These are phyloP conservation scores for Lactifluus echinatus DNA, from an alignment of 768 basidiomycete genomes.

Conservation along the genomic window DNA sequence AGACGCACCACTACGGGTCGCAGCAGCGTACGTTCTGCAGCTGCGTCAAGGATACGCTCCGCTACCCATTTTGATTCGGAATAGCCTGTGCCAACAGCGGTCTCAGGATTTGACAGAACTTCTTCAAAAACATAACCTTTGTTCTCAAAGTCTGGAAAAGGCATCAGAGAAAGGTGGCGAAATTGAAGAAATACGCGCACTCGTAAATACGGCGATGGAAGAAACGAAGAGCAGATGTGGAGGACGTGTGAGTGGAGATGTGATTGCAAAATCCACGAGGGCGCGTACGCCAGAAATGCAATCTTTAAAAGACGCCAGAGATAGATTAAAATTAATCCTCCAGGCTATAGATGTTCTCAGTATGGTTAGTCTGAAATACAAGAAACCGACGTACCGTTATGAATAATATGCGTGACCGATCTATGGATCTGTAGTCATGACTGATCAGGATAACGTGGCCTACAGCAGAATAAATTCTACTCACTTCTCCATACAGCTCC, in stretches of 20 bases:
- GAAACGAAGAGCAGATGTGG: constrained; percentile 23
- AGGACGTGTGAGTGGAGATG: constrained; percentile 10
- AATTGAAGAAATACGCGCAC: neutral
- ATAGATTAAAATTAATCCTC: constrained; percentile 23
- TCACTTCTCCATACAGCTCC: constrained; percentile 16
- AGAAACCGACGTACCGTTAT: constrained; percentile 16
- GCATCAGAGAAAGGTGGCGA: neutral
- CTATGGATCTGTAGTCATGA: constrained; percentile 1
- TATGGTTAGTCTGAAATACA: neutral
- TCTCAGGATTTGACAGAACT: constrained; percentile 11
- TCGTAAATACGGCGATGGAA: constrained; percentile 22
- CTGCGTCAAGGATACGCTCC: constrained; percentile 22
- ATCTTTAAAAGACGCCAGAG: constrained; percentile 22
- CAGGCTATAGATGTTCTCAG: constrained; percentile 17
- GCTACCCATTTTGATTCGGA: constrained; percentile 24
- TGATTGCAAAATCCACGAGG: constrained; percentile 22
- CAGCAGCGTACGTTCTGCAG: constrained; percentile 15
- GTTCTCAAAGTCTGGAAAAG: constrained; percentile 21
- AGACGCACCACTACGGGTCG: constrained; percentile 22
- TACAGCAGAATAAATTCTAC: neutral
- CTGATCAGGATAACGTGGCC: neutral
- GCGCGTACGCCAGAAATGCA: constrained; percentile 17
- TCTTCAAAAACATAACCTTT: constrained; percentile 18
- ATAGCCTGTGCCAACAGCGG: constrained; percentile 21
- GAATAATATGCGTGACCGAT: constrained; percentile 21